Base-by-base conservation (phyloP, 1,139 yeast species). In the Geotrichum histeridarum region DNA sequence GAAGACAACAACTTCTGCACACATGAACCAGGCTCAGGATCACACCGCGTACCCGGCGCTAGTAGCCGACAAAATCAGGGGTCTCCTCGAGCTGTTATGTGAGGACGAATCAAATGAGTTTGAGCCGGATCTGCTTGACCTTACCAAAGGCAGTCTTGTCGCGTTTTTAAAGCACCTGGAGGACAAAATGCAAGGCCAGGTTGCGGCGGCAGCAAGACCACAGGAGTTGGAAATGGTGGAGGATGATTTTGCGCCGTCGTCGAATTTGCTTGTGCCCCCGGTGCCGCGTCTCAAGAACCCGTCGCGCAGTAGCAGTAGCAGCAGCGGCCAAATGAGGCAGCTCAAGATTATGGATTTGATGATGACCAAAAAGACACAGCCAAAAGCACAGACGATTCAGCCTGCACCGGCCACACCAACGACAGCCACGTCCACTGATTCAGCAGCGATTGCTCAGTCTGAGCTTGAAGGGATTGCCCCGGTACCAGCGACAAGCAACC, bases 241-340 rank as follows among this genome's bases (percentile, higher is more conserved):
- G n/a, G n/a, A n/a, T n/a, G 42, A 36, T 11, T 11, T 18, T 15
- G 2, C 41, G 36, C 8, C n/a, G 2, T 18, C 49, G 2, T 18
- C 41, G 9, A 45, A 45, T 11, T 12, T 45, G n/a, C 22, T 22
- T 17, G 27, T 45, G 4, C 49, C 49, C 22, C 49, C 49, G 7
- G 17, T 33, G 4, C 49, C 49, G 15, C 47, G 44, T 8, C 33
- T 42, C 31, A 39, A 39, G 22, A 12, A 12, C 2, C 27, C 11
- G 7, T 18, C 43, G 4, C 27, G 22, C 18, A 38, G n/a, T n/a
- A n/a, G n/a, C n/a, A 22, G 27, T n/a, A n/a, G 27, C 27, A 5
- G 4, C 27, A 22, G 27, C 27, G 27, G 27, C 27, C 27, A 22
- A 3, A 22, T 22, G 27, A 22, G 27, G 27, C 27, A 22, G 5